Evolutionary conservation across 2,329 filamentous ascomycete species (phyloP).

Genomic region (Trichoderma cornu-damae): DNA sequence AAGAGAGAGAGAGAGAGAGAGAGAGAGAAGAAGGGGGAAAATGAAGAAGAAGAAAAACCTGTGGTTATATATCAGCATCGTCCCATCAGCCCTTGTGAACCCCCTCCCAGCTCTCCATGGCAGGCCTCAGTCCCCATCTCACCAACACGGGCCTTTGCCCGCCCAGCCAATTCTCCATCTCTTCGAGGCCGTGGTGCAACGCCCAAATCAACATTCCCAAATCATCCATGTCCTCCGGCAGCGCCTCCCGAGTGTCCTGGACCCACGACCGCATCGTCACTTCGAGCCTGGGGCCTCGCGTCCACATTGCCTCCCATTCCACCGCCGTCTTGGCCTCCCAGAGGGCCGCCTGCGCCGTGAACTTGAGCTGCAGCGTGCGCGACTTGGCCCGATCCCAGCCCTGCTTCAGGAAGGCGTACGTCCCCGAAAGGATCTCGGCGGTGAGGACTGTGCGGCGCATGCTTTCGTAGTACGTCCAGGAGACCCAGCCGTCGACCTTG

Average conservation of each 20-base stretch:
- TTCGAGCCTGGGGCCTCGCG: conserved; percentile 2
- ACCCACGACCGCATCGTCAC: background rate
- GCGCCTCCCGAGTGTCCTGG: background rate
- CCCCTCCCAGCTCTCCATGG: background rate
- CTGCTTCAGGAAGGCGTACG: conserved; percentile 10
- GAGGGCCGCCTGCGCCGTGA: conserved; percentile 15
- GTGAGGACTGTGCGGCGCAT: conserved; percentile 14
- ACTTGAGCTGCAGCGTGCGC: conserved; percentile 10
- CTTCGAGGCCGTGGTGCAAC: conserved; percentile 4
- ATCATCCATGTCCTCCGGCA: conserved; percentile 11
- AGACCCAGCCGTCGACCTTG: background rate
- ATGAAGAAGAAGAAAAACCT: no score
- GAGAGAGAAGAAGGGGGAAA: no score
- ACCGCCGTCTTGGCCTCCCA: conserved; percentile 15
- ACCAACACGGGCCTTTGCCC: background rate
- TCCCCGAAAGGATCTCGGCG: conserved; percentile 1
- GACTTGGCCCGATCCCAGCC: conserved; percentile 15
- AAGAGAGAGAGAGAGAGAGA: background rate
- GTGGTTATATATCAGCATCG: background rate
- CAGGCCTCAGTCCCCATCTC: conserved; percentile 4
- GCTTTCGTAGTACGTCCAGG: conserved; percentile 17
- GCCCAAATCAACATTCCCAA: conserved; percentile 5
- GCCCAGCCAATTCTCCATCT: conserved; percentile 5
- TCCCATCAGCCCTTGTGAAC: background rate
- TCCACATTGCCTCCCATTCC: conserved; percentile 12